Evolutionary conservation across 1,284 basidiomycete genomes (phyloP), one percentile per base, ranked within the genome.

Genomic region (Sanghuangporus baumii): DNA sequence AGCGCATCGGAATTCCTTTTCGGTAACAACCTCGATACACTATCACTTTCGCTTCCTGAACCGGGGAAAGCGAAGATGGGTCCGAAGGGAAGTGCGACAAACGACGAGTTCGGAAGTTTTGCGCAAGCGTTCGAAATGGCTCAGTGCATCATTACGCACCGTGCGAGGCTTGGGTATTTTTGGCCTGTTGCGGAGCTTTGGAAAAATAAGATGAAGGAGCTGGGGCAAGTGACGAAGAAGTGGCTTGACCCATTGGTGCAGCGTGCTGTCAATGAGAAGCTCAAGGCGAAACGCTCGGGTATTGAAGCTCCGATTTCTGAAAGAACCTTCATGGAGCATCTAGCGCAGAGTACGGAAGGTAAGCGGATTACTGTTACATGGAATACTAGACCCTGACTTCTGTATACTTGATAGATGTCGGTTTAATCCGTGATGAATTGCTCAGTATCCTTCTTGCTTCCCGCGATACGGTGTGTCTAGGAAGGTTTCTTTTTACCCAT

Each of bases 401-500:
- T 47, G 57, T 37, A 36, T 51, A 26, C 31, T 50, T 41, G 48
- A 12, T 52, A 88, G 84, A 86, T 68, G 74, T 74, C 16, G 73
- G 79, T 14, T 70, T 85, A 46, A 87, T 90, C 64, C 82, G 85
- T 36, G 86, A 89, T 69, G 87, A 90, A 67, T 72, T 89, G 6
- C 74, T 91, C n/a, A 91, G 83, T 69, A 84, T 91, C 71, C 74
- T 91, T 7, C 74, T 91, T 37, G 89, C 89, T 14, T 81, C 86
- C 18, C 74, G 89, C 60, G 88, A 91, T 70, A 89, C 88, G n/a
- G 87, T 87, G 58, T 48, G 81, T 74, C 40, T 36, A 47, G 14
- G 34, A 6, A 46, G 36, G 38, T 40, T 16, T 48, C 58, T n/a
- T 8, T 14, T 14, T 11, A 43, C 8, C 31, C 14, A 48, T 9